Evolutionary conservation across 179 eudicot genomes (phyloP).

Genomic region (Spergularia azorica): DNA sequence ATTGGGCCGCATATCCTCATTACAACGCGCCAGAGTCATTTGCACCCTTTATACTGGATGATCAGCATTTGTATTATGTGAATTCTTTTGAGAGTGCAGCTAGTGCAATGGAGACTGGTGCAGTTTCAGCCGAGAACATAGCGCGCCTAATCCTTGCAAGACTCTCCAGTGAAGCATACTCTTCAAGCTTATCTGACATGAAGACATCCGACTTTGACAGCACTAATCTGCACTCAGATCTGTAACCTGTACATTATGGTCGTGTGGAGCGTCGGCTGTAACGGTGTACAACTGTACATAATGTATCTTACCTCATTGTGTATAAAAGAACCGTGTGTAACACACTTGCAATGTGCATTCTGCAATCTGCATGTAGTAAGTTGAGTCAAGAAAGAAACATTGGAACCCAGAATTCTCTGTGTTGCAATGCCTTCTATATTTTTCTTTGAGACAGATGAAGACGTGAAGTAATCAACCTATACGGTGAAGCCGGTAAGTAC

Average conservation of each 20-base stretch:
- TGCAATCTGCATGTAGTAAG: conserved; percentile 6
- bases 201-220: conserved; percentile 31
- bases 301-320: not conserved
- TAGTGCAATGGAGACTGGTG: conserved; percentile 91
- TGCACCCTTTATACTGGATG: conserved; percentile 87
- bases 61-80: conserved; percentile 72
- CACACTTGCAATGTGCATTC: not conserved
- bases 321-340: conserved; percentile 8
- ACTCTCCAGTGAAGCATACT: conserved; percentile 30
- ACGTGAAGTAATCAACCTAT: too few relatives aligned
- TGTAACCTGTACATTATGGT: conserved; percentile 31
- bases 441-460: too few relatives aligned
- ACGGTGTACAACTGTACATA: conserved; percentile 16
- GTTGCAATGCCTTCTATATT: too few relatives aligned
- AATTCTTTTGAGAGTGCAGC: conserved; percentile 97
- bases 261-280: not conserved
- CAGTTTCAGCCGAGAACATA: conserved; percentile 90
- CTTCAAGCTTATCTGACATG: conserved; percentile 27
- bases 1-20: conserved; percentile 97
- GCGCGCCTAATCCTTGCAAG: conserved; percentile 79
- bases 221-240: conserved; percentile 40
- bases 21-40: conserved; percentile 87
- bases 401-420: not conserved
- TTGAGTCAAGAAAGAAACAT: not conserved
- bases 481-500: too few relatives aligned